A percentile compares a stretch with the other conserved stretches of the same genome.
Evolutionary conservation across 2,329 filamentous ascomycete genomes (phyloP).

Genomic region (Scedosporium dehoogii): DNA sequence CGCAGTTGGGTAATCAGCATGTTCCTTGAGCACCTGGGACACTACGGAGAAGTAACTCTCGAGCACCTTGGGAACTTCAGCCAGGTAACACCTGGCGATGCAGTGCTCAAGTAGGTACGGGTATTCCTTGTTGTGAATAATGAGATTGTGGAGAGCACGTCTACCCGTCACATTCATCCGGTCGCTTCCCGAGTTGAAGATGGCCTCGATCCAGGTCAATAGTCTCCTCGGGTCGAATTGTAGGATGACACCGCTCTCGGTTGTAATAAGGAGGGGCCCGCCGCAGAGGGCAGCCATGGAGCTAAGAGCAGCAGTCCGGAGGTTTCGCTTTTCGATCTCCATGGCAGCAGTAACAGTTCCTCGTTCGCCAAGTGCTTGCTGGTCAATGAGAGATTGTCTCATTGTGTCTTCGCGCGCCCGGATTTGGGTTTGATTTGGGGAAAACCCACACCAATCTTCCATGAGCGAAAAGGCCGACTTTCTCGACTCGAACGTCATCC

Average conservation of each 20-base stretch:
- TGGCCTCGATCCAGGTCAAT: slow-evolving; percentile 90
- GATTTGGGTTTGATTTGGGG: slow-evolving; percentile 78
- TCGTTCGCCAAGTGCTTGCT: slow-evolving; percentile 65
- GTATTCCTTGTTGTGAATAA: slow-evolving; percentile 82
- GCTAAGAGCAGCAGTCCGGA: slow-evolving; percentile 81
- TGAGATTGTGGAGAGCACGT: slow-evolving; percentile 78
- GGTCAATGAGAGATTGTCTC: slow-evolving; percentile 73
- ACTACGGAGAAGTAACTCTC: slow-evolving; percentile 95
- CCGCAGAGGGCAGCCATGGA: slow-evolving; percentile 92
- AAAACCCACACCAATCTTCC: slow-evolving; percentile 99
- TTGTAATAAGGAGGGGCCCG: slow-evolving; percentile 75
- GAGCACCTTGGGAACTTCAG: slow-evolving; percentile 70
- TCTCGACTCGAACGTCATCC: slow-evolving; percentile 95
- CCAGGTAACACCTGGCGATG: slow-evolving; percentile 81
- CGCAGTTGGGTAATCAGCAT: slow-evolving; percentile 70
- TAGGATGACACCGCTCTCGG: slow-evolving; percentile 75
- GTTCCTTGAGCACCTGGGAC: slow-evolving; percentile 73
- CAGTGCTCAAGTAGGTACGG: slow-evolving; percentile 80
- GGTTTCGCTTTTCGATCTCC: slow-evolving; percentile 92
- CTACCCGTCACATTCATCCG: slow-evolving; percentile 85
- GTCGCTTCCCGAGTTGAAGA: slow-evolving; percentile 87
- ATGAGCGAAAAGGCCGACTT: slow-evolving; percentile 94
- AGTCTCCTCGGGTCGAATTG: slow-evolving; percentile 90
- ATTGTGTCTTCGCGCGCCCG: slow-evolving; percentile 76
- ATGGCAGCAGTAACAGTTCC: slow-evolving; percentile 77